Percentiles rank a stretch among this genome's conserved stretches.
phyloP scores from a whole-genome alignment of 1,284 basidiomycete species.

The Malassezia pachydermatis region DNA sequence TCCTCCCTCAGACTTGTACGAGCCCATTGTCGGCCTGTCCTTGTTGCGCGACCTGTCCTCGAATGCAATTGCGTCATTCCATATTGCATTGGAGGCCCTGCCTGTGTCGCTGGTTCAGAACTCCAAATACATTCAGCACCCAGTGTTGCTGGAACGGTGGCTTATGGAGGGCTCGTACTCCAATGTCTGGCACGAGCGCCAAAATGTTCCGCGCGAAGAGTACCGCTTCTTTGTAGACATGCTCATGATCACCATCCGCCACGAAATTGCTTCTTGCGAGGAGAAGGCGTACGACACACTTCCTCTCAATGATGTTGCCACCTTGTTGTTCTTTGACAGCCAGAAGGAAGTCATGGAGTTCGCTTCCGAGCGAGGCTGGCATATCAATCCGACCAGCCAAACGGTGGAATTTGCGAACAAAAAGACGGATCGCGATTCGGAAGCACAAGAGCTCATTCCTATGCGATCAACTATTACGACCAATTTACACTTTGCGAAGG shows the following conservation, averaged over 20 bases:
- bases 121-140: conserved; percentile 38
- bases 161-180: conserved; percentile 98
- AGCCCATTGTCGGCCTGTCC: conserved; percentile 79
- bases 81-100: conserved; percentile 95
- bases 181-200: conserved; percentile 90
- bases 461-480: conserved; percentile 40
- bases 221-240: conserved; percentile 83
- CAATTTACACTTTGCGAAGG: conserved; percentile 45
- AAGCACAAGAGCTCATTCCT: conserved; percentile 25
- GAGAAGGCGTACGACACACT: conserved; percentile 78
- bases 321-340: conserved; percentile 73
- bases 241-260: conserved; percentile 85
- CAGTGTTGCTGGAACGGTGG: conserved; percentile 64
- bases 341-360: conserved; percentile 66
- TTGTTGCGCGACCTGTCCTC: conserved; percentile 88
- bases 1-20: conserved; percentile 72
- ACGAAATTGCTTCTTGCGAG: conserved; percentile 86
- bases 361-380: conserved; percentile 56
- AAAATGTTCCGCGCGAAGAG: conserved; percentile 62
- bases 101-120: conserved; percentile 29
- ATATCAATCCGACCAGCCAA: conserved; percentile 47
- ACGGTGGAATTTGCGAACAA: conserved; percentile 40
- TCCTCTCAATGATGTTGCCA: conserved; percentile 75
- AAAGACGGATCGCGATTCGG: conserved; percentile 1
- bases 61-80: conserved; percentile 94